A percentile compares a stretch with the other conserved stretches of the same genome.
phyloP scores from a whole-genome alignment of 75 land plant species.

The Picea glauca region DNA sequence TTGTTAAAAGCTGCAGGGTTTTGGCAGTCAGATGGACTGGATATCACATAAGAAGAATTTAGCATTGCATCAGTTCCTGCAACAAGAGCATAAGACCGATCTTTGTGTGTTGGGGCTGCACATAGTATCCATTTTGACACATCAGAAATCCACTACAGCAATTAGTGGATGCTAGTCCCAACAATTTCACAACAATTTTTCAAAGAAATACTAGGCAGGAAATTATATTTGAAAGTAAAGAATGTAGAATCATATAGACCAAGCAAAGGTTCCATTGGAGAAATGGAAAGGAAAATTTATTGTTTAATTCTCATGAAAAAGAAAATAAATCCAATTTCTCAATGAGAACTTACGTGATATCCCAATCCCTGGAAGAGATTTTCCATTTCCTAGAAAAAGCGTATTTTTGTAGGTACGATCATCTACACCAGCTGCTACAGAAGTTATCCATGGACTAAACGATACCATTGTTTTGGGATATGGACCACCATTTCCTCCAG shows the following conservation, averaged over 20 bases:
- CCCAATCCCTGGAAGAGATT: slow-evolving; percentile 64
- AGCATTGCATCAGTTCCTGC: slow-evolving; percentile 66
- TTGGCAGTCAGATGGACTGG: slow-evolving; percentile 74
- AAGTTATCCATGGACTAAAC: slow-evolving; percentile 84
- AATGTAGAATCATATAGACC: neutral
- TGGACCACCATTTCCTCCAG: slow-evolving; percentile 93
- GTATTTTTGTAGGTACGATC: slow-evolving; percentile 81
- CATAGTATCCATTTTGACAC: neutral
- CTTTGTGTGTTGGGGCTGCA: slow-evolving; percentile 79
- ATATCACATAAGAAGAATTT: slow-evolving; percentile 41
- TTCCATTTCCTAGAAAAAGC: slow-evolving; percentile 65
- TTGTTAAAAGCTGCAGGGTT: slow-evolving; percentile 66
- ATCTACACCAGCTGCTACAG: slow-evolving; percentile 82
- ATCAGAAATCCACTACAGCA: neutral
- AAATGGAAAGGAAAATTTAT: neutral
- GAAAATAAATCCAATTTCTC: neutral
- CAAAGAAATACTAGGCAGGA: neutral
- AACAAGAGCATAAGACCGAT: slow-evolving; percentile 43
- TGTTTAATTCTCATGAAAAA: neutral
- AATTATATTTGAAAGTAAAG: neutral
- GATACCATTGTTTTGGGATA: slow-evolving; percentile 73
- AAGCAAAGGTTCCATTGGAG: neutral
- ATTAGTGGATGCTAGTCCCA: neutral
- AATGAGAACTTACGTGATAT: slow-evolving; percentile 69
- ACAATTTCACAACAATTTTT: neutral